Base-by-base conservation (phyloP, 768 basidiomycete species). In the Lentinula guzmanii region DNA sequence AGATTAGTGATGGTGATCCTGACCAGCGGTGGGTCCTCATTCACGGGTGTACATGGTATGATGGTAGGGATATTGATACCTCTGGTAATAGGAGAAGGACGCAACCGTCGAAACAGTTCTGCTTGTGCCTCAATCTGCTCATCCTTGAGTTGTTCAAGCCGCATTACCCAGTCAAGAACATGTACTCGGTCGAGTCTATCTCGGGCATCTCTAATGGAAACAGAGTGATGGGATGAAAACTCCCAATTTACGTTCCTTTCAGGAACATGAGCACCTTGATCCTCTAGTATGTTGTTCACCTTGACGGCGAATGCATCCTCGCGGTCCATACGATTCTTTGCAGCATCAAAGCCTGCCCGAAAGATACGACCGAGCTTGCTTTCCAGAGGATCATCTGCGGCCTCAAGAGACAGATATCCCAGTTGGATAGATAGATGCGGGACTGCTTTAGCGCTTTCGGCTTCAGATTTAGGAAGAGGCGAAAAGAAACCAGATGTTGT, bases 341-440 rank as follows among this genome's bases (percentile, higher is more conserved):
- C 86, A 52, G 93, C 94, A 42, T 85, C 82, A 41, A 82, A 73
- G 0, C 93, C 94, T 52, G 85, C 82, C 62, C 83, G 79, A 79
- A 84, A 91, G 34, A 93, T 90, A 8, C 89, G 76, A 39, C 85
- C 89, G 18, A 97, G 73, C 62, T 79, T 83, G 15, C 83, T 81
- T 72, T 98, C 95, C 61, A 97, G 85, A 1, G 87, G 83, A 66
- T 94, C 91, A 70, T 98, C 95, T 24, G 86, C 84, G 28, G 86
- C 86, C 71, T 97, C 94, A 8, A 92, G 67, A 52, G 84, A 85
- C 37, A 96, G 67, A 48, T 78, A 78, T n/a, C 79, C 77, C 54
- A 95, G 71, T 9, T 70, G 75, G 50, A 96, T 68, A 0, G 75
- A 74, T 50, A 95, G 69, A 58, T 79, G 77, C 0, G 93, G 93